These are phyloP conservation scores for Pulveroboletus sp. DNA, from an alignment of 768 basidiomycete species.

Conservation along the genomic window DNA sequence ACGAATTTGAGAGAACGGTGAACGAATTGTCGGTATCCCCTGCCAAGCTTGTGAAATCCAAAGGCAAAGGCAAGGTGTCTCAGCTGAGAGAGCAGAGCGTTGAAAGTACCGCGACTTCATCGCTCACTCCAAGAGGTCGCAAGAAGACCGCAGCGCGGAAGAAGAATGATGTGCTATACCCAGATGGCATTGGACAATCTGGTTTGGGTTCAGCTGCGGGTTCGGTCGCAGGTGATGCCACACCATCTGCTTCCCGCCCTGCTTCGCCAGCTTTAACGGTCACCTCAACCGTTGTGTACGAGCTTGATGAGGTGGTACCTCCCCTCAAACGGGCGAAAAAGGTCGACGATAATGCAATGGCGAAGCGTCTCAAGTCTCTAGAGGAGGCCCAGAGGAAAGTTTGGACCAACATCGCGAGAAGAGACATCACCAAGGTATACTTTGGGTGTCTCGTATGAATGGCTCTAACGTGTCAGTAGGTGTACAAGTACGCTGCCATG, in stretches of 20 bases:
- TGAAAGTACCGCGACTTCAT: conserved; percentile 48
- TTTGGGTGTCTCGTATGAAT: not conserved
- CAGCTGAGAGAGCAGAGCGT: conserved; percentile 52
- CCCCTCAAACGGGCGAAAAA: conserved; percentile 76
- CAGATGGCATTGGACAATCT: conserved; percentile 50
- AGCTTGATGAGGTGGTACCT: conserved; percentile 67
- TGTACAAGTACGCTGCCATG: conserved; percentile 71
- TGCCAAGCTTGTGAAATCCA: conserved; percentile 36
- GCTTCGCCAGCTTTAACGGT: conserved; percentile 58
- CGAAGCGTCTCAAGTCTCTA: conserved; percentile 70
- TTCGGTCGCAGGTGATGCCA: conserved; percentile 64
- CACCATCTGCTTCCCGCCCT: conserved; percentile 69
- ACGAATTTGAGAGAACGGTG: conserved; percentile 47
- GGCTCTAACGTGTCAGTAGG: conserved; percentile 41
- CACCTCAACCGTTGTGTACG: conserved; percentile 62
- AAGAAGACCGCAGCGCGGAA: conserved; percentile 58
- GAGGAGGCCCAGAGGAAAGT: conserved; percentile 87
- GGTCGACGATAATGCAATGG: conserved; percentile 67
- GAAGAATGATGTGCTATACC: conserved; percentile 49
- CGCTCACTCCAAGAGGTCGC: conserved; percentile 46
- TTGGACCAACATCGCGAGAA: conserved; percentile 84
- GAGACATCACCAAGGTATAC: conserved; percentile 78
- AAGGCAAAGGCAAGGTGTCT: conserved; percentile 51
- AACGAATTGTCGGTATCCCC: conserved; percentile 38
- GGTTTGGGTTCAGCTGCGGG: conserved; percentile 46